Conservation (phyloP, 345 rosid genomes). For the Syzygium grande region DNA sequence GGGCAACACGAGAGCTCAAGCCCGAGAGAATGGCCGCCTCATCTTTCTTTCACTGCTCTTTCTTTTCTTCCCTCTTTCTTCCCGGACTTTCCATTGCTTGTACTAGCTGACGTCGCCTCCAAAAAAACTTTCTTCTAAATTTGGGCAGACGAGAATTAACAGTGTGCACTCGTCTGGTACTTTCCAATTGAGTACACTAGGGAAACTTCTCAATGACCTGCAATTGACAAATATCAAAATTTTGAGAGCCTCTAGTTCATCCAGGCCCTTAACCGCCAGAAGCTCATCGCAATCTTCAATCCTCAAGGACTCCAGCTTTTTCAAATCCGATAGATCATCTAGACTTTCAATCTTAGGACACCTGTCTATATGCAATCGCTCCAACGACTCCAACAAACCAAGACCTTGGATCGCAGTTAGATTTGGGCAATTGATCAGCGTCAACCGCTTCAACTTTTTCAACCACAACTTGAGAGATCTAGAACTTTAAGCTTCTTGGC, state of each 20-base stretch:
- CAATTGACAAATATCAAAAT: not conserved
- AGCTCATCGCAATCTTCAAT: not conserved
- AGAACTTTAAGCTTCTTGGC: constrained; percentile 15
- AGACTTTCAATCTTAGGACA: not conserved
- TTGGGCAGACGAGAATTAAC: not conserved
- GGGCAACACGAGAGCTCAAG: not conserved
- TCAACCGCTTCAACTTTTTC: not conserved
- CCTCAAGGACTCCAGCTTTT: not conserved
- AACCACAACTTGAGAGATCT: constrained; percentile 5
- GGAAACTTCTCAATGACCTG: not conserved
- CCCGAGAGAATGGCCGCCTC: not conserved
- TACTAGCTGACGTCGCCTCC: not conserved
- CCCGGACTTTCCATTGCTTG: not conserved
- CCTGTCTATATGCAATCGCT: not conserved
- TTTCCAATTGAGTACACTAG: not conserved
- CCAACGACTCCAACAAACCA: not conserved
- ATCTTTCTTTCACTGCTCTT: not conserved
- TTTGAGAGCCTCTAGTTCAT: not conserved
- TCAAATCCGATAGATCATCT: not conserved
- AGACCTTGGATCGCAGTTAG: not conserved
- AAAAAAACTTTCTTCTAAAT: not conserved
- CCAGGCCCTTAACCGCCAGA: not conserved
- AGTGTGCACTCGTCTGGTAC: not conserved
- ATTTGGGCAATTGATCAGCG: not conserved
- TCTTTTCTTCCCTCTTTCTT: not conserved